Evolutionary conservation across 345 rosid genomes (phyloP), one percentile per base, ranked within the genome.

Genomic region (Iberis pinnata): DNA sequence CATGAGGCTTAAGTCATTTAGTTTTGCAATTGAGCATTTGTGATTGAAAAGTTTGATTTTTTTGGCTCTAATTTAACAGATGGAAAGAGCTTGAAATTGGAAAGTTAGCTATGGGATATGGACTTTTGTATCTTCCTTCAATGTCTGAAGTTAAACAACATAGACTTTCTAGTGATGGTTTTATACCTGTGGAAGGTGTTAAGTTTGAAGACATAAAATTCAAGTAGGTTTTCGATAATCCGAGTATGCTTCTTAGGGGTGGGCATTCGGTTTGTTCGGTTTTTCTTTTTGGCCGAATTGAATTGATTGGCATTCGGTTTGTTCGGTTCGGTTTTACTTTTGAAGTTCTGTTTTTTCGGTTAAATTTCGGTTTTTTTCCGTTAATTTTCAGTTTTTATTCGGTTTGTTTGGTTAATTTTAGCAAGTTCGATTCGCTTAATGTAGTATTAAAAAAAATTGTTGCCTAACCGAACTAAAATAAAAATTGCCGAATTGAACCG

Each of bases 31-130:
- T 14, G 37, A 17, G 16, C 1, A n/a, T 12, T 43, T 26, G 16
- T 49, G 13, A 36, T 1, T 4, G 24, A 12, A 51, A 25, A 17
- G 12, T 36, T 27, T 9, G 3, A n/a, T 35, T 10, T 5, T 6
- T n/a, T 9, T 38, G 6, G 27, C 15, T 25, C 15, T 26, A 53
- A 70, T 51, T 60, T 27, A n/a, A 27, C 69, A 87, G 98, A 68
- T 83, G 88, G 94, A 88, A 88, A 75, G 88, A 80, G 53, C 97
- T 83, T 32, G 95, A 78, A 64, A 66, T 81, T 52, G 97, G 98
- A 62, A 92, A 92, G 73, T 58, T 88, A 75, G 97, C 92, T 20
- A 83, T 86, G 96, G 98, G 98, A 39, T 81, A 57, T 73, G 98
- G 98, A 46, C 77, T 83, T 38, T 77, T 92, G 70, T 88, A 81